Base-by-base conservation (phyloP, 225 moss, liverwort and hornwort genomes). In the Takakia lepidozioides region DNA sequence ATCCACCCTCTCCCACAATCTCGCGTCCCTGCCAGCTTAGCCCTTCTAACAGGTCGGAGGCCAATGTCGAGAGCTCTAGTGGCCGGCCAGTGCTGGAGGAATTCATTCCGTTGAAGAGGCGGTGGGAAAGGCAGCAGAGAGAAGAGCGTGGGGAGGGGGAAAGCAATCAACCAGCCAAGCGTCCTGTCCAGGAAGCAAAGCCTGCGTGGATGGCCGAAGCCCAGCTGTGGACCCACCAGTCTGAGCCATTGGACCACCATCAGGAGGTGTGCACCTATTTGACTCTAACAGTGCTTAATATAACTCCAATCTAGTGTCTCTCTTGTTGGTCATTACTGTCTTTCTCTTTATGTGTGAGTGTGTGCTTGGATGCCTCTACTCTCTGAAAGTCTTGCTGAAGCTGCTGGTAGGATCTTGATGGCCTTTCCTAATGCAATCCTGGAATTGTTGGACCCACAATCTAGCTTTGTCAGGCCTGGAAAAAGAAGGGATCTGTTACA, bases 191-290 rank as follows among this genome's bases (percentile, higher is more conserved):
- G 52, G 67, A 49, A 36, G 80, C 65, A 24, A 52, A 44, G 52
- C 91, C 87, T 28, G 82, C 84, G 19, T 98, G 98, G 98, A 98
- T 98, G 91, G 87, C 82, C 15, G 98, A 98, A 70, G 83, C 91
- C 2, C 91, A 98, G 40, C 73, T 87, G 10, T 98, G 98, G 90
- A 83, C 78, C 2, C 80, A 90, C 20, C 82, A 89, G 8, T 69
- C 85, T 9, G 60, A 62, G 49, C 62, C 38, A 68, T 46, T 44
- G 22, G 53, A 71, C 44, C 32, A 55, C 5, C 54, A 64, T 53
- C 59, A 69, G 46, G 77, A 85, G 76, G 84, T 80, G 5, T 24
- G 43, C 27, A 34, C 10, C 27, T 38, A 20, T 25, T 16, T 5
- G 19, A 17, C 27, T 29, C 26, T 37, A 21, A 16, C 23, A 9